Percentiles rank a stretch among this genome's conserved stretches.
These are phyloP conservation scores for Orbilia javanica DNA, from an alignment of 2,329 filamentous ascomycete species.

Conservation along the genomic window DNA sequence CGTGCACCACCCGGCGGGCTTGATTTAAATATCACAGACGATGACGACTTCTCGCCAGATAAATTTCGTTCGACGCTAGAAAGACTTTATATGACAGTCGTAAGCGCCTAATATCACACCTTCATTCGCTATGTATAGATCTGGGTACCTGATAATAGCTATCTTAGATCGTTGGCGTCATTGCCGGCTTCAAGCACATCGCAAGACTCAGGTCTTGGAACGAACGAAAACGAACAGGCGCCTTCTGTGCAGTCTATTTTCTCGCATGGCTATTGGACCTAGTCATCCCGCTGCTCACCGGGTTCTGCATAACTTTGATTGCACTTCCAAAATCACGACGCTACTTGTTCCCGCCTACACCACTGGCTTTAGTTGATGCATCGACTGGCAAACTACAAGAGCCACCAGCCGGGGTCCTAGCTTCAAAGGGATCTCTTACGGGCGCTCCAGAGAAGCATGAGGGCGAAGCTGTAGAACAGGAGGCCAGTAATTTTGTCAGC, in stretches of 20 bases:
- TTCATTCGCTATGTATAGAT: not conserved
- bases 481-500: conserved; percentile 83
- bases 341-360: conserved; percentile 78
- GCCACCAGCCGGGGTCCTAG: conserved; percentile 79
- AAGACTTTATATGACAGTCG: conserved; percentile 82
- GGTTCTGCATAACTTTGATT: conserved; percentile 75
- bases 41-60: conserved; percentile 87
- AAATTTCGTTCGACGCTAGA: conserved; percentile 83
- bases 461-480: conserved; percentile 84
- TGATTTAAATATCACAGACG: conserved; percentile 83
- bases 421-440: conserved; percentile 80
- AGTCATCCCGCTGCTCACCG: conserved; percentile 73
- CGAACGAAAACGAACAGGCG: conserved; percentile 76
- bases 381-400: conserved; percentile 81
- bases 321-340: conserved; percentile 73
- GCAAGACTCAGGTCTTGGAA: conserved; percentile 82
- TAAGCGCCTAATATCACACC: conserved; percentile 17
- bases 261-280: conserved; percentile 80
- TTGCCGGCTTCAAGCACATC: conserved; percentile 79
- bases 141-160: not conserved
- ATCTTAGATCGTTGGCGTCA: conserved; percentile 71
- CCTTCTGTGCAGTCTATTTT: conserved; percentile 74
- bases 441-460: conserved; percentile 86
- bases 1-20: conserved; percentile 75
- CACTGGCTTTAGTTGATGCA: conserved; percentile 77